A percentile compares a stretch with the other conserved stretches of the same genome.
These are phyloP conservation scores for Xylariaceae sp. DNA, from an alignment of 2,329 filamentous ascomycete species.

Conservation along the genomic window DNA sequence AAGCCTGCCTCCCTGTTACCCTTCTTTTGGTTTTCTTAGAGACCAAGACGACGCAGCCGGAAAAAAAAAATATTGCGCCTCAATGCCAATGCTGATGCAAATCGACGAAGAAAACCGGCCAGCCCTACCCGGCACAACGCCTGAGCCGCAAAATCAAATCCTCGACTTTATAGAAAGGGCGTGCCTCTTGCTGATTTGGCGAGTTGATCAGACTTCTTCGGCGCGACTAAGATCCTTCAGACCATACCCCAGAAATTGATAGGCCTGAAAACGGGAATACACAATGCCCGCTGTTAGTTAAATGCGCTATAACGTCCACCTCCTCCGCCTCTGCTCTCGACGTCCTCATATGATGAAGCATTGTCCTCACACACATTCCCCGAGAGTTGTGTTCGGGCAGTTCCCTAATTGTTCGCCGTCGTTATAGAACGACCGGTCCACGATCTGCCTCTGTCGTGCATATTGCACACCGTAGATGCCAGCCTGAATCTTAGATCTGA, in stretches of 20 bases:
- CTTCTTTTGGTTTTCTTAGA: constrained; percentile 20
- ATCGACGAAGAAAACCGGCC: not conserved
- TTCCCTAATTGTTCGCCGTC: not conserved
- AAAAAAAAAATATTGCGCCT: constrained; percentile 11
- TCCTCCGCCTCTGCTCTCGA: not conserved
- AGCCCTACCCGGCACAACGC: not conserved
- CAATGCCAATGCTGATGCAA: constrained; percentile 20
- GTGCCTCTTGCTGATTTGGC: not conserved
- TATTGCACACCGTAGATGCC: too few species aligned
- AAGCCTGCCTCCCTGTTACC: constrained; percentile 12
- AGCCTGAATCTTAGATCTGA: not conserved
- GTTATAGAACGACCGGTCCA: not conserved
- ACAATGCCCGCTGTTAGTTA: not conserved
- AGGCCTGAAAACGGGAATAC: not conserved
- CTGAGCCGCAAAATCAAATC: not conserved
- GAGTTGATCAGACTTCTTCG: not conserved
- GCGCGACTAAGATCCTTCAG: not conserved
- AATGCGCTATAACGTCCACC: not conserved
- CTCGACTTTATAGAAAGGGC: not conserved
- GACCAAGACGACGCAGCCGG: constrained; percentile 14
- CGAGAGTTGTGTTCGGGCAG: too few species aligned
- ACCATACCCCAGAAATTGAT: not conserved
- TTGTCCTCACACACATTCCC: not conserved
- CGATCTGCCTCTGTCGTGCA: too few species aligned
- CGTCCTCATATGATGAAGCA: not conserved